Evolutionary conservation across 352 stramenopile species (phyloP), one percentile per base, ranked within the genome.

Genomic region (Globisporangium camurandrum): DNA sequence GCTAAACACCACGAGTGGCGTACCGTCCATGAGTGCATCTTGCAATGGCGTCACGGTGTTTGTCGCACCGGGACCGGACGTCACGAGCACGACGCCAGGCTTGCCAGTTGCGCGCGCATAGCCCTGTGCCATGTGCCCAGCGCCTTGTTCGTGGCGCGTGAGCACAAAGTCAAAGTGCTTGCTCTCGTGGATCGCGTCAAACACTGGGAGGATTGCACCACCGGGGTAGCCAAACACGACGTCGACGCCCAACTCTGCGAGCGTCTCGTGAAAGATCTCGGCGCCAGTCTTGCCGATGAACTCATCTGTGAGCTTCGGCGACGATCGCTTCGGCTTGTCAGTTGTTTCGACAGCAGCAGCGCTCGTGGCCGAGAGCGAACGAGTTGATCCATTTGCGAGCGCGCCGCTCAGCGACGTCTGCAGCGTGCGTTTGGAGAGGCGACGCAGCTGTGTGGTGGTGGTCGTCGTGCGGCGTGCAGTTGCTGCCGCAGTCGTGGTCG

Each of bases 21-120:
- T 96, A 34, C 93, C 93, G 56, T 98, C 93, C 71, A 96, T 97
- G 31, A 97, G 86, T 55, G 88, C 93, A 63, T 98, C 93, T 48
- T 96, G 86, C 43, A 98, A 63, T 16, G 90, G 90, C 11, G 93
- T 98, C 30, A 97, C 86, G 2, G 95, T 93, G 60, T 98, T 98
- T 49, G 93, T 97, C 7, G 90, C 88, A 22, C 93, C 93, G 22
- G 93, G 93, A 51, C 93, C 93, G 0, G 87, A 97, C 4, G 93
- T 98, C 40, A 96, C 93, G 30, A 98, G 75, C 40, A 95, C 90
- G 30, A 98, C 86, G 34, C 90, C 93, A 2, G 93, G 83, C 62
- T 91, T 93, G 50, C 79, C 83, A 34, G 80, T 90, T 12, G 83
- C 83, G 22, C 83, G 71, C 10, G 83, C 83, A 38, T 93, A 93